A percentile compares a stretch with the other conserved stretches of the same genome.
Conservation (phyloP, 1,139 yeast genomes). For the Lodderomyces jiufengensis region DNA sequence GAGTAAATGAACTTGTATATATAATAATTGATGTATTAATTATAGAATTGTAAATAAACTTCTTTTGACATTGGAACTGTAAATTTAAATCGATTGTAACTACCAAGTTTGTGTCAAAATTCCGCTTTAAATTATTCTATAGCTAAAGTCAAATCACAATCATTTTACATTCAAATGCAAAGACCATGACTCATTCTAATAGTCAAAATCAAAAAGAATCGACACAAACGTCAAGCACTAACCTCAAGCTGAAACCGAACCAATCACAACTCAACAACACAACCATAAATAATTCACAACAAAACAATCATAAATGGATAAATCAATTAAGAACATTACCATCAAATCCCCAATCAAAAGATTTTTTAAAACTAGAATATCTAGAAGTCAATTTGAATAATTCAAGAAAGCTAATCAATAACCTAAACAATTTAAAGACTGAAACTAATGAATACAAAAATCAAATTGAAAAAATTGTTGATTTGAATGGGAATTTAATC, state of each 20-base stretch:
- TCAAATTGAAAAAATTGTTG: conserved; percentile 13
- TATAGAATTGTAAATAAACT: conserved; percentile 4
- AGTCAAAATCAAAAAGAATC: too few species aligned
- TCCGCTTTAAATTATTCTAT: too few species aligned
- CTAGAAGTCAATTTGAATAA: conserved; percentile 45
- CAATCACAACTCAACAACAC: too few species aligned
- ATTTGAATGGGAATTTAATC: conserved; percentile 26
- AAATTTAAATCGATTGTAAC: too few species aligned
- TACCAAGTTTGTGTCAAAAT: too few species aligned
- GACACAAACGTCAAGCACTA: not conserved
- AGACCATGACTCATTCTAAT: too few species aligned
- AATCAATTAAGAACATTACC: conserved; percentile 37
- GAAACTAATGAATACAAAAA: conserved; percentile 18
- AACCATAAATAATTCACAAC: not conserved
- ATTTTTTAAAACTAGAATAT: conserved; percentile 40
- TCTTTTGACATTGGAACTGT: too few species aligned
- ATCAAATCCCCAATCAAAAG: conserved; percentile 35
- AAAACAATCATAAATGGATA: conserved; percentile 26
- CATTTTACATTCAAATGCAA: not conserved
- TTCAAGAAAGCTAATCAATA: conserved; percentile 36
- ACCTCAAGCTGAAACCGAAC: too few species aligned
- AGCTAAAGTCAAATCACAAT: too few species aligned
- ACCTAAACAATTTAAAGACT: conserved; percentile 25
- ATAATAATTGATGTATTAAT: conserved; percentile 1
- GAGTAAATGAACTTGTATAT: conserved; percentile 4